Evolutionary conservation across 2,329 filamentous ascomycete species (phyloP), one percentile per base, ranked within the genome.

Genomic region (Colletotrichum spaethianum): DNA sequence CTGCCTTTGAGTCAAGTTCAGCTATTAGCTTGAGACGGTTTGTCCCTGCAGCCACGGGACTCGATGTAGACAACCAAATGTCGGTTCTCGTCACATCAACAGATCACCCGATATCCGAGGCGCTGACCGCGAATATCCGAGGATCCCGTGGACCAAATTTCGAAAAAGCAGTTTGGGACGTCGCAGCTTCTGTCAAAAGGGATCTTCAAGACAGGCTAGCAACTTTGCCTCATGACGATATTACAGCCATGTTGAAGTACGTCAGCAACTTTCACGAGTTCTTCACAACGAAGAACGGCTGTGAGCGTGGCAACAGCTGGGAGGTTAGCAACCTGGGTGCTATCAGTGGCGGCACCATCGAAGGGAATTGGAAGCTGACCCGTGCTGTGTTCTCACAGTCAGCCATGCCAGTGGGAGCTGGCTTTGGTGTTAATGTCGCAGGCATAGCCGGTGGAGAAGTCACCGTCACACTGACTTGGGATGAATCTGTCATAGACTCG

Each of bases 251-350:
- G 65, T 66, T 89, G 18, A 74, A 75, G 2, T 84, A 83, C 61
- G 77, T 89, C 6, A 50, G 76, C 2, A 83, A 90, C 79, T 87
- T 84, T 79, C 77, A 79, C 48, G 75, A 76, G 1, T 85, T 82
- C 72, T 86, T 85, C 74, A 72, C 75, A 4, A 75, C 77, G 1
- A 85, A 84, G 74, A 76, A 88, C 20, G 87, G 87, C 1, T 77
- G 80, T 64, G 75, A 79, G 16, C 82, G 87, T 12, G 77, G 80
- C 2, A 75, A 75, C 3, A 85, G 86, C 0, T 90, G 87, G 84
- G 85, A 86, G 72, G 75, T 90, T 5, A 89, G 86, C 72, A 91
- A 90, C 75, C 71, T 89, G 6, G 88, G 89, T 1, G 80, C 80
- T 18, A 75, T 86, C n/a, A 75, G 79, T 6, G 67, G 73, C 52